Conservation (phyloP, 345 rosid species). For the Lenwebbia sp. region DNA sequence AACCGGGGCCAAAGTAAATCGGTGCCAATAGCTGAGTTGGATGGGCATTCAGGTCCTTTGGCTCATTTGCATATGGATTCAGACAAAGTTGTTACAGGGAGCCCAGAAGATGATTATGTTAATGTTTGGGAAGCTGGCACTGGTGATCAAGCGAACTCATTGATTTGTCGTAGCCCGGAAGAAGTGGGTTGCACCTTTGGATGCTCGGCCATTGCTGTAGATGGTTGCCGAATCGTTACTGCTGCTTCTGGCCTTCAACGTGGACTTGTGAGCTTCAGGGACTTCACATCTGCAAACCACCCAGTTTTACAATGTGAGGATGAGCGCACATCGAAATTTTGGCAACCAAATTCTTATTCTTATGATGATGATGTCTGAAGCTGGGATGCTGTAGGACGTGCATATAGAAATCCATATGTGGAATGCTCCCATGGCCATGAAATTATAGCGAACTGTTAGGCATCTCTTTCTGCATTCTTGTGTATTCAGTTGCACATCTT, state of each 20-base stretch:
- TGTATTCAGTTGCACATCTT: not conserved
- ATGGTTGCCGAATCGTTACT: no score
- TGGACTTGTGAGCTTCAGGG: slow-evolving; percentile 17
- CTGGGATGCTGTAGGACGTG: not conserved
- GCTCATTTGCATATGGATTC: slow-evolving; percentile 37
- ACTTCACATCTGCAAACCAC: slow-evolving; percentile 25
- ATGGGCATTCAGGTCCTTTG: slow-evolving; percentile 40
- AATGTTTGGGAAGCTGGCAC: slow-evolving; percentile 47
- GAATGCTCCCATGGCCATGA: not conserved
- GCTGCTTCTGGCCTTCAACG: slow-evolving; percentile 6
- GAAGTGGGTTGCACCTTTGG: slow-evolving; percentile 2
- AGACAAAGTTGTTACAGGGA: slow-evolving; percentile 48
- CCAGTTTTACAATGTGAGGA: slow-evolving; percentile 12
- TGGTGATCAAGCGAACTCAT: slow-evolving; percentile 28
- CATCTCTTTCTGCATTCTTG: not conserved
- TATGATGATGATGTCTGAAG: slow-evolving; percentile 7
- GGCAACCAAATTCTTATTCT: slow-evolving; percentile 20
- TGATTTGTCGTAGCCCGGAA: slow-evolving; percentile 13
- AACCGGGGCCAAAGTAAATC: slow-evolving; percentile 16
- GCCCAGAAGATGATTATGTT: slow-evolving; percentile 18
- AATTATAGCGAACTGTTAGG: not conserved
- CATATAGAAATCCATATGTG: not conserved
- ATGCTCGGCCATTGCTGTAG: slow-evolving; percentile 47
- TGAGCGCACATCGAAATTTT: slow-evolving; percentile 29
- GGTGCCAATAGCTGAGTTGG: slow-evolving; percentile 35